Base-by-base conservation (phyloP, 495 filamentous ascomycete species). In the Filosporella fistucella region DNA sequence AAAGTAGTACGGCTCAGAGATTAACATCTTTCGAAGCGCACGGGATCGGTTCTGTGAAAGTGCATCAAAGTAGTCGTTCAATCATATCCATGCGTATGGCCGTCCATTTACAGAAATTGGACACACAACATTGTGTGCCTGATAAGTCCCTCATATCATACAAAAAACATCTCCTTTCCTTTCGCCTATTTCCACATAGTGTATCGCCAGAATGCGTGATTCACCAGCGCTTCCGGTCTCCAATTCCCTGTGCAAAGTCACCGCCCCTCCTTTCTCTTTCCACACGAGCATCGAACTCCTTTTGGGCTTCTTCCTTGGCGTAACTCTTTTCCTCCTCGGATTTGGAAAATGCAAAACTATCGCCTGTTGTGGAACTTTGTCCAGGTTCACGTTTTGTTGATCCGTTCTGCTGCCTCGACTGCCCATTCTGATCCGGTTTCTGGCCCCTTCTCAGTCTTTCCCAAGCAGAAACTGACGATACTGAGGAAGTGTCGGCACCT, bases 301-400 rank as follows among this genome's bases (percentile, higher is more conserved):
- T 66, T 61, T 80, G 76, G 43, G 74, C 72, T 52, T 77, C 66
- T 18, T 51, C 62, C 51, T 62, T 69, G n/a, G 69, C 74, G 36
- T 64, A 51, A 28, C 23, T 34, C 21, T 42, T 41, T 8, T 58
- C 45, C 14, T 45, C 51, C 8, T 48, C 42, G n/a, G 36, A 34
- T 36, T 54, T 45, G 8, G 47, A 54, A 33, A 51, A 55, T 20
- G 64, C 47, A 49, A 74, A 76, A 32, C 61, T 64, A 40, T 76
- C 70, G 1, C 60, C 39, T 6, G 12, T 10, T 30, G 35, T 30
- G 5, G 40, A 34, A 0, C 49, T 37, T 36, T 47, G 21, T 1
- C 22, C 26, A 14, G 21, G 44, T n/a, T 35, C 37, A 12, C 20
- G 10, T 16, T 44, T 36, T 20, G 41, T 45, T 5, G 32, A 30